Percentiles rank a stretch among this genome's conserved stretches.
phyloP scores from a whole-genome alignment of 805 yeast species.

The Metschnikowia chrysomelidarum region DNA sequence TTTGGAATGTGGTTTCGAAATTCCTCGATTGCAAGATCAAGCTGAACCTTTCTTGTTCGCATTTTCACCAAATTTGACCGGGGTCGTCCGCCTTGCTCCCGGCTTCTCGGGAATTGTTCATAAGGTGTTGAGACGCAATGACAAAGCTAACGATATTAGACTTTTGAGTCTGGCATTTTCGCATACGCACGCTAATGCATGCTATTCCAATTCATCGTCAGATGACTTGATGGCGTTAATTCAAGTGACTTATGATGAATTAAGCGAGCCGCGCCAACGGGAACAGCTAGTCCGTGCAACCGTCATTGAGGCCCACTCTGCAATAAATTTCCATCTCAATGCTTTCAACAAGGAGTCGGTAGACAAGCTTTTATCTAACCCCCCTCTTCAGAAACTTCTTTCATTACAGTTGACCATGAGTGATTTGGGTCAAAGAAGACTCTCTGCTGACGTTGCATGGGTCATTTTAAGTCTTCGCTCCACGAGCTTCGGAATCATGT shows the following conservation, averaged over 20 bases:
- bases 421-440: conserved; percentile 29
- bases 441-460: conserved; percentile 53
- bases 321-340: conserved; percentile 70
- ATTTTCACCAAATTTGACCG: conserved; percentile 52
- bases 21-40: conserved; percentile 35
- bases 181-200: conserved; percentile 60
- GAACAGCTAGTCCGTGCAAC: conserved; percentile 40
- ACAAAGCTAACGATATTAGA: conserved; percentile 24
- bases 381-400: conserved; percentile 71
- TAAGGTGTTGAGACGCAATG: conserved; percentile 3
- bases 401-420: conserved; percentile 71
- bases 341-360: conserved; percentile 65
- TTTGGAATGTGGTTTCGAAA: conserved; percentile 54
- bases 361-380: conserved; percentile 71
- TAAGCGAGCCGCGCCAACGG: conserved; percentile 14
- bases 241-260: conserved; percentile 27
- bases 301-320: conserved; percentile 67
- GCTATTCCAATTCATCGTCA: conserved; percentile 61
- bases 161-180: conserved; percentile 60
- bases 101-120: conserved; percentile 3
- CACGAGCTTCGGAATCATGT: conserved; percentile 68
- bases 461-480: conserved; percentile 65
- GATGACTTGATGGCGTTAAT: conserved; percentile 69
- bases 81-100: conserved; percentile 31
- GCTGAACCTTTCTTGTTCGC: conserved; percentile 26